These are phyloP conservation scores for Aegilops longissima DNA, from an alignment of 176 grass and related monocot genomes.

Conservation along the genomic window DNA sequence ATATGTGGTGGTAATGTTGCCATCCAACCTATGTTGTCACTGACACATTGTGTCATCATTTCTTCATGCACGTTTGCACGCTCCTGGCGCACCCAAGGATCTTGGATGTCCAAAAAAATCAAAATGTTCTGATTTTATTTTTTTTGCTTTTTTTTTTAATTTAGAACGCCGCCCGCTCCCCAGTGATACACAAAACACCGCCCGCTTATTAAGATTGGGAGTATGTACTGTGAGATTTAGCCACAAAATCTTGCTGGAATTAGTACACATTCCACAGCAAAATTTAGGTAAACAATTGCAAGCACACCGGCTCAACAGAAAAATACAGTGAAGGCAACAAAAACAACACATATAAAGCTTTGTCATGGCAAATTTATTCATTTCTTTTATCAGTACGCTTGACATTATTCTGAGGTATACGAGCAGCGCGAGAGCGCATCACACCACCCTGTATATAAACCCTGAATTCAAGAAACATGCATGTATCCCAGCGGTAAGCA, in stretches of 20 bases:
- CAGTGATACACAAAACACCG: too few relatives aligned
- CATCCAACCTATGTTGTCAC: background rate
- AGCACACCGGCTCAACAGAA: background rate
- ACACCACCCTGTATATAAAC: background rate
- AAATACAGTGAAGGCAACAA: background rate
- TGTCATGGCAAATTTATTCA: background rate
- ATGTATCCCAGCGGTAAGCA: background rate
- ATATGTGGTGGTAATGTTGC: background rate
- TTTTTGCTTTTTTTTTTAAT: too few relatives aligned
- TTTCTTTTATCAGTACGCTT: background rate
- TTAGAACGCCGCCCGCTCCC: too few relatives aligned
- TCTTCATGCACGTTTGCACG: too few relatives aligned
- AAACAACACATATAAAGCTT: background rate
- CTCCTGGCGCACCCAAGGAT: too few relatives aligned
- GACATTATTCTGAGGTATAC: background rate
- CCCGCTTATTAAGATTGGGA: too few relatives aligned
- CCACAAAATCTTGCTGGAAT: background rate
- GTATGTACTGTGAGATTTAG: background rate
- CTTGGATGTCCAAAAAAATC: too few relatives aligned
- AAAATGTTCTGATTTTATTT: too few relatives aligned
- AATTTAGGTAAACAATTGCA: background rate
- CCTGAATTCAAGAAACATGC: conserved; percentile 1
- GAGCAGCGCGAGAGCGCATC: background rate
- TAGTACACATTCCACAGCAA: background rate
- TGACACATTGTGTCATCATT: too few relatives aligned